Conservation (phyloP, 176 grass and related monocot genomes). For the Avena insularis region DNA sequence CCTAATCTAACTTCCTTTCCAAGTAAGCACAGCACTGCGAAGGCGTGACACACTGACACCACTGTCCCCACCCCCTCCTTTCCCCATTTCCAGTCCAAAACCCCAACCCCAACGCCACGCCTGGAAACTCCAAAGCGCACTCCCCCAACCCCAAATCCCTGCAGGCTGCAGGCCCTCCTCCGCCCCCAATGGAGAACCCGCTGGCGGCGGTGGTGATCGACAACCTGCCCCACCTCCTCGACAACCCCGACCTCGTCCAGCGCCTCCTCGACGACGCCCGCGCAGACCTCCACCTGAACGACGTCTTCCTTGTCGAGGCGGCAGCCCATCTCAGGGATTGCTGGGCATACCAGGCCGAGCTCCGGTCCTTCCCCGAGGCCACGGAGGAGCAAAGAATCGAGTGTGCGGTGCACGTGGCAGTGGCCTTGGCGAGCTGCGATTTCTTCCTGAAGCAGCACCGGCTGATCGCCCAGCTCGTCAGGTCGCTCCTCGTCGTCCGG, state of each 20-base stretch:
- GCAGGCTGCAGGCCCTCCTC: not conserved
- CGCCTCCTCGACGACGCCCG: not conserved
- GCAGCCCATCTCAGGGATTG: not conserved
- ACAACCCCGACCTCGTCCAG: not conserved
- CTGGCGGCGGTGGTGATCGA: not conserved
- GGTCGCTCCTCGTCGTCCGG: not conserved
- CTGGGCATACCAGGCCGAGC: not conserved
- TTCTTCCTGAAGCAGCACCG: not conserved
- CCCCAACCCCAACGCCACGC: not conserved
- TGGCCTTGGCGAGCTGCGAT: not conserved
- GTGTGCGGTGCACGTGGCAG: not conserved
- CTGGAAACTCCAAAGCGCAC: not conserved
- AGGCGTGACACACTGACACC: not conserved
- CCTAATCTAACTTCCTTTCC: not conserved
- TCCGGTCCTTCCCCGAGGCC: not conserved
- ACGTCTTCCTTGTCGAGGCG: not conserved
- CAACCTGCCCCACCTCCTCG: not conserved
- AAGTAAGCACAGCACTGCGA: not conserved
- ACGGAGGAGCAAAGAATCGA: not conserved
- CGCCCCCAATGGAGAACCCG: constrained; percentile 5
- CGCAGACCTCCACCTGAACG: not conserved
- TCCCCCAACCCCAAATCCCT: not conserved
- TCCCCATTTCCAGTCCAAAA: constrained; percentile 4
- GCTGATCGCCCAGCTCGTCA: not conserved
- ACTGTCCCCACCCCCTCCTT: not conserved